Conservation (phyloP, 306 rosid genomes). For the Acmispon strigosus region DNA sequence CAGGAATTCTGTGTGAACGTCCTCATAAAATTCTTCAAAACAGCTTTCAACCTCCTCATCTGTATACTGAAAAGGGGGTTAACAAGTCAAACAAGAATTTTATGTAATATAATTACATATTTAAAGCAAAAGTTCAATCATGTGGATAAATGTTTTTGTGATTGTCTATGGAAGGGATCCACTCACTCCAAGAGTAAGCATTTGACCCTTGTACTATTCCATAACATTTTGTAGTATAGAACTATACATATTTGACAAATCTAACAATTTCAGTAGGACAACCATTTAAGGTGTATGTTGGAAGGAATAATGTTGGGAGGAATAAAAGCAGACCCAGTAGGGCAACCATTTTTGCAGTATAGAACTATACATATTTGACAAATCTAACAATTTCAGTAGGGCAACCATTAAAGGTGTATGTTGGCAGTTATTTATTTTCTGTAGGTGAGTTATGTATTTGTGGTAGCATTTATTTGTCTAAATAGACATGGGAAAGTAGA, state of each 20-base stretch:
- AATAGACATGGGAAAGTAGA: too few relatives aligned
- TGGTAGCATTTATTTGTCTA: too few relatives aligned
- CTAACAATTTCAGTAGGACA: background rate
- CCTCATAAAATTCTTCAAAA: constrained; percentile 91
- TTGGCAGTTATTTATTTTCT: too few relatives aligned
- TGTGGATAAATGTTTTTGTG: background rate
- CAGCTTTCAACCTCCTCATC: constrained; percentile 82
- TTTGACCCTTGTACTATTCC: background rate
- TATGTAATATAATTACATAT: constrained; percentile 10
- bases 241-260: background rate
- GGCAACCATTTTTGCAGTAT: background rate
- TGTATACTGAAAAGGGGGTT: constrained; percentile 53
- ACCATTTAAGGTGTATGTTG: too few relatives aligned
- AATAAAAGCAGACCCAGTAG: too few relatives aligned
- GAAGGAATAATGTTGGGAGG: too few relatives aligned
- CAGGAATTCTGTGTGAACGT: constrained; percentile 96
- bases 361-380: background rate
- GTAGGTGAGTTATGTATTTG: too few relatives aligned
- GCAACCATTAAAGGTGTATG: too few relatives aligned
- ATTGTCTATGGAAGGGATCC: background rate
- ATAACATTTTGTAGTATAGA: background rate
- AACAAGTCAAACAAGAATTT: constrained; percentile 29
- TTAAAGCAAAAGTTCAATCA: background rate
- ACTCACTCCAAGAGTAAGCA: background rate
- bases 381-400: background rate